phyloP scores from a whole-genome alignment of 371 early-diverging fungal species.

The Umbelopsis sp. region DNA sequence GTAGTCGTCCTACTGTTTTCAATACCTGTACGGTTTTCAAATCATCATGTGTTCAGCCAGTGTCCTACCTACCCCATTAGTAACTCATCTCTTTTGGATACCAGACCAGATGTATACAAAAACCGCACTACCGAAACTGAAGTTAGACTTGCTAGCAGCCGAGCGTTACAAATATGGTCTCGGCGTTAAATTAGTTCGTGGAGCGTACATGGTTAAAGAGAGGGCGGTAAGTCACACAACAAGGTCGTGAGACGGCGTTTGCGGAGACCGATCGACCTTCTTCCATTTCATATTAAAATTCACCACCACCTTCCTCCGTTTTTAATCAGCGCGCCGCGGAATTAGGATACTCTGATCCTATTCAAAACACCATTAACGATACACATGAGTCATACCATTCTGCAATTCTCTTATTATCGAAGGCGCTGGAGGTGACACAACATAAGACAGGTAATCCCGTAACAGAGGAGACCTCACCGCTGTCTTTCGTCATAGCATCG shows the following conservation, averaged over 20 bases:
- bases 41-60: not conserved
- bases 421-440: conserved; percentile 31
- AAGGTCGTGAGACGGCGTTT: not conserved
- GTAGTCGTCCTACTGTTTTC: conserved; percentile 71
- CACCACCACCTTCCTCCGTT: not conserved
- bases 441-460: not conserved
- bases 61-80: conserved; percentile 7
- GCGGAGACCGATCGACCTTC: not conserved
- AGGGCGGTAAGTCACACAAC: conserved; percentile 47
- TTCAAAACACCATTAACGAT: conserved; percentile 66
- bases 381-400: conserved; percentile 78
- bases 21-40: conserved; percentile 68
- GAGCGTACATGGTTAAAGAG: conserved; percentile 91
- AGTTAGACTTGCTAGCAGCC: conserved; percentile 68
- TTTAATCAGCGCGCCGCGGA: conserved; percentile 49
- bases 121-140: conserved; percentile 66
- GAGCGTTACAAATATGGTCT: conserved; percentile 71
- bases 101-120: conserved; percentile 91
- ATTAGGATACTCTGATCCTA: conserved; percentile 66
- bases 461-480: conserved; percentile 32
- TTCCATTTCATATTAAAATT: not conserved
- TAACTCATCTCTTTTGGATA: conserved; percentile 15
- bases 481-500: conserved; percentile 74
- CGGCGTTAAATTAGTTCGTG: conserved; percentile 92
- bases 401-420: conserved; percentile 67